phyloP scores from a whole-genome alignment of 75 land plant genomes.

The Selaginella moellendorffii region DNA sequence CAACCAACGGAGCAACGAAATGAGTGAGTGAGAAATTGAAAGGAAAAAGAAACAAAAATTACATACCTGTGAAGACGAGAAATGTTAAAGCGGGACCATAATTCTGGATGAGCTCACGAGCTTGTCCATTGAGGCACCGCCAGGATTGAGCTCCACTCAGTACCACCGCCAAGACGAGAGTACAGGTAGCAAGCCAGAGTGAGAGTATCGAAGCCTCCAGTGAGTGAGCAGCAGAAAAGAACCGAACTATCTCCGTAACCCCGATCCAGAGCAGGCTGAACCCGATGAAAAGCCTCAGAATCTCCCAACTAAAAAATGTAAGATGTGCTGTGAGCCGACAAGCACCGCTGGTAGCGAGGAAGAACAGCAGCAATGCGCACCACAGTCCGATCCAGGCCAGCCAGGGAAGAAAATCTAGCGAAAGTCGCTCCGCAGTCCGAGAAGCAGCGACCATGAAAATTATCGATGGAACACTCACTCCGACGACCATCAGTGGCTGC shows the following conservation, averaged over 20 bases:
- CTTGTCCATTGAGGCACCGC: neutral
- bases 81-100: constrained; percentile 12
- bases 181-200: constrained; percentile 21
- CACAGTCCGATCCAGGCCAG: constrained; percentile 22
- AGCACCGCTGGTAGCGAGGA: constrained; percentile 15
- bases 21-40: too few relatives aligned
- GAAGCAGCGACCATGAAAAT: constrained; percentile 15
- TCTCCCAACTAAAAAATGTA: constrained; percentile 22
- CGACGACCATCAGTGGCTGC: constrained; percentile 16
- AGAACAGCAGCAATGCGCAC: constrained; percentile 12
- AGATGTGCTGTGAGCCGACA: constrained; percentile 9
- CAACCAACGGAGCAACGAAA: neutral
- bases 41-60: constrained; percentile 1
- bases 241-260: constrained; percentile 11
- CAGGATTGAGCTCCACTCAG: constrained; percentile 4
- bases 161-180: constrained; percentile 8
- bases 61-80: constrained; percentile 19
- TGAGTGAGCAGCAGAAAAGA: constrained; percentile 2
- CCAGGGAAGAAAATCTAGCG: constrained; percentile 22
- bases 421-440: constrained; percentile 11
- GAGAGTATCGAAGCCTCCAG: constrained; percentile 18
- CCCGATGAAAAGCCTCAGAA: constrained; percentile 12
- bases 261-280: constrained; percentile 17
- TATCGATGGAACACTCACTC: constrained; percentile 16
- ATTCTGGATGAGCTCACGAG: constrained; percentile 7